A percentile compares a stretch with the other conserved stretches of the same genome.
These are phyloP conservation scores for Venturiaceae sp. DNA, from an alignment of 2,329 filamentous ascomycete genomes.

Conservation along the genomic window DNA sequence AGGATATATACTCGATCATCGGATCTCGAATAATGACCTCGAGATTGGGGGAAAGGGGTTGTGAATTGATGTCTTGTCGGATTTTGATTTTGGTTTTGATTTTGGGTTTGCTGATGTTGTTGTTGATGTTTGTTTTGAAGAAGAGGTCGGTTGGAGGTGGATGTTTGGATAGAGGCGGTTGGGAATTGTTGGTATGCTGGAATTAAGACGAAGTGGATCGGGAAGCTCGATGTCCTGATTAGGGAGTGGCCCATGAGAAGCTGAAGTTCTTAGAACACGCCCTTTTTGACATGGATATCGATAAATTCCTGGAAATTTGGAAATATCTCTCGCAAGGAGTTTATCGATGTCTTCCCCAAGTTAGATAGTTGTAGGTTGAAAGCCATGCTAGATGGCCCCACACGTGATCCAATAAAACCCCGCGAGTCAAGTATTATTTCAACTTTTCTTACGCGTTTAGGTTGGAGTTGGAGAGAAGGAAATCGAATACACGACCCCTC, in stretches of 20 bases:
- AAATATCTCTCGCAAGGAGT: too few relatives aligned
- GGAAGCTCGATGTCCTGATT: too few relatives aligned
- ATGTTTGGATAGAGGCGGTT: neutral
- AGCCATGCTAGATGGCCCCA: too few relatives aligned
- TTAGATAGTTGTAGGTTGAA: too few relatives aligned
- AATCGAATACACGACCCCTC: neutral
- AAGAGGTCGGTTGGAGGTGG: neutral
- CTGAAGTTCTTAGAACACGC: too few relatives aligned
- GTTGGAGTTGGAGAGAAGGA: neutral
- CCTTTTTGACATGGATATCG: too few relatives aligned
- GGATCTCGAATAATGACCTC: neutral
- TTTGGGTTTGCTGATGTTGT: neutral
- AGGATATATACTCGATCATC: neutral
- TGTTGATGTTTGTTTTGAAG: neutral
- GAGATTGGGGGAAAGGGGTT: neutral
- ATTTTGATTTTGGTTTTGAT: neutral
- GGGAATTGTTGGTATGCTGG: neutral
- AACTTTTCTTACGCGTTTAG: too few relatives aligned
- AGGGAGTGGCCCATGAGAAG: neutral
- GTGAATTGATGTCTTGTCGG: neutral
- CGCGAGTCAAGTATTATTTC: too few relatives aligned
- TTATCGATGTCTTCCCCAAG: too few relatives aligned
- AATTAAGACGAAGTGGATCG: too few relatives aligned
- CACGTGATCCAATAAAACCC: too few relatives aligned
- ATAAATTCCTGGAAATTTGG: too few relatives aligned